Evolutionary conservation across 352 stramenopile species (phyloP), one percentile per base, ranked within the genome.

Genomic region (Halophytophthora polymorphica): DNA sequence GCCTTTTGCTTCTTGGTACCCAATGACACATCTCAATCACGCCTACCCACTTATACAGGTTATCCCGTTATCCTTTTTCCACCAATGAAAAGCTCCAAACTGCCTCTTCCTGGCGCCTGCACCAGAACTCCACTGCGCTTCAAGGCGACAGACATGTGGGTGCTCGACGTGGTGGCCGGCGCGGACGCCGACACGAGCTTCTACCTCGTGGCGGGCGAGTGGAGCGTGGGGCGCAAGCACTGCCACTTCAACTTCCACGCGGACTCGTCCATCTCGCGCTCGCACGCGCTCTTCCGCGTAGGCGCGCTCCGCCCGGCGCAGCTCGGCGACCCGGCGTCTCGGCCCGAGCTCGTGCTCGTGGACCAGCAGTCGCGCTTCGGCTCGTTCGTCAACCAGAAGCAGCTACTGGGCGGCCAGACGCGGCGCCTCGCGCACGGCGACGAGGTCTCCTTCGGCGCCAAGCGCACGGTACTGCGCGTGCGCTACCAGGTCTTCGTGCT

Each of bases 321-420:
- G 46, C 61, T 95, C 23, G 50, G 56, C 14, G 69, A 90, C 52
- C 65, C 79, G 39, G 45, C 56, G 12, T 71, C 83, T 13, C 73
- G 79, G 6, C 85, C 80, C 28, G 54, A 71, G 42, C 77, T 95
- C 54, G 73, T 81, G 50, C 69, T 95, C 34, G 71, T 82, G 55
- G 85, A 95, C 65, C 71, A 78, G 57, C 74, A 84, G 39, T 95
- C 85, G 46, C 85, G 85, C 56, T 95, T 95, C 56, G 85, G 85
- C 35, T 91, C 85, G 18, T 95, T 92, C 51, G 79, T 95, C 39
- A 95, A 95, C 56, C 68, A 86, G 31, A 66, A 90, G 39, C 77
- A 90, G 40, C 25, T 31, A 10, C 25, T 31, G 8, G 74, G 61
- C 48, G 69, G 83, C 43, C 55, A 42, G 12, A 60, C 80, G 50